phyloP scores from a whole-genome alignment of 2,329 filamentous ascomycete genomes.

The Didymella lethalis region DNA sequence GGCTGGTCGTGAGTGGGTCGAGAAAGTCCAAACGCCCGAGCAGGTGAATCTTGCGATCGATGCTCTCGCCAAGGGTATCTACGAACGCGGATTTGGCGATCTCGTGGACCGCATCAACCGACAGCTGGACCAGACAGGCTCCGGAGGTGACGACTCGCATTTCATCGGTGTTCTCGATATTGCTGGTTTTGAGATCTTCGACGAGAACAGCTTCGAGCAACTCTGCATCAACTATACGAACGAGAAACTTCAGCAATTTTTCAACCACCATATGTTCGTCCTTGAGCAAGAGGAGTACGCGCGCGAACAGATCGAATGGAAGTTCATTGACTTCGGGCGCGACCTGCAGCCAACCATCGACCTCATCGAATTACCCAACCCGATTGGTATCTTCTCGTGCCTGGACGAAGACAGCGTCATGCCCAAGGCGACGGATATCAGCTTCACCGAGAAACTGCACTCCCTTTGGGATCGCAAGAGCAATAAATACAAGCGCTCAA shows the following conservation, averaged over 20 bases:
- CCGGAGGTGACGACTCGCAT: conserved; percentile 84
- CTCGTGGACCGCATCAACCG: conserved; percentile 90
- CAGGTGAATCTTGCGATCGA: conserved; percentile 91
- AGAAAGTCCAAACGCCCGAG: conserved; percentile 97
- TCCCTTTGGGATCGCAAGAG: conserved; percentile 96
- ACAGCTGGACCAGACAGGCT: conserved; percentile 85
- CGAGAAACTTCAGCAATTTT: conserved; percentile 98
- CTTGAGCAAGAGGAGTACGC: conserved; percentile 98
- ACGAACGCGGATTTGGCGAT: conserved; percentile 93
- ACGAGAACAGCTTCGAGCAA: conserved; percentile 98
- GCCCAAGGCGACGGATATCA: conserved; percentile 97
- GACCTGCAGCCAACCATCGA: conserved; percentile 98
- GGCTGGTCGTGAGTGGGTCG: conserved; percentile 96
- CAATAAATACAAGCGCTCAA: conserved; percentile 86
- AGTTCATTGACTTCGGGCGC: conserved; percentile 98
- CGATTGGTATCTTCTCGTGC: conserved; percentile 98
- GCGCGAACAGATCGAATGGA: conserved; percentile 97
- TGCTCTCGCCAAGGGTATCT: conserved; percentile 94
- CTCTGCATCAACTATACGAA: conserved; percentile 99
- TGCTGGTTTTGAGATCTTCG: conserved; percentile 98
- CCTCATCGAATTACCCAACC: conserved; percentile 92
- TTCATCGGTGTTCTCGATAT: conserved; percentile 99
- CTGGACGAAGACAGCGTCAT: conserved; percentile 98
- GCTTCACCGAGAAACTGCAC: conserved; percentile 97
- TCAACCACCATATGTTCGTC: conserved; percentile 99